A percentile compares a stretch with the other conserved stretches of the same genome.
Evolutionary conservation across 2,329 filamentous ascomycete genomes (phyloP).

Genomic region (Colletotrichum filicis): DNA sequence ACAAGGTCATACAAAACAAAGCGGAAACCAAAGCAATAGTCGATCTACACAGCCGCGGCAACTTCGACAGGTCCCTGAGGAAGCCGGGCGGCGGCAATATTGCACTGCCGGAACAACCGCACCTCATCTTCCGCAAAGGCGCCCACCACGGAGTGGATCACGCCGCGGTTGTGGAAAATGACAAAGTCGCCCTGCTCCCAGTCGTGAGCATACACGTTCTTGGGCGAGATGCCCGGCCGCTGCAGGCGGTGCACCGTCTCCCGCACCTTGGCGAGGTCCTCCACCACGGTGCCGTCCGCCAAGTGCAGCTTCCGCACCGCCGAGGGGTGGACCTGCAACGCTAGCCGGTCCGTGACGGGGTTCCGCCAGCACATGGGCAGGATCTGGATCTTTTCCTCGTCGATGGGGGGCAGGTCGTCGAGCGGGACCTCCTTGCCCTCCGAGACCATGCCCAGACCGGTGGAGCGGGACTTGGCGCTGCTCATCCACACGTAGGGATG

Average conservation of each 20-base stretch:
- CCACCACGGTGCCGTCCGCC: constrained; percentile 73
- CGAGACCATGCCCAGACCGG: constrained; percentile 77
- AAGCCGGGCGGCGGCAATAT: constrained; percentile 73
- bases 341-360: constrained; percentile 74
- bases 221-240: constrained; percentile 76
- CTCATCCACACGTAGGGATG: constrained; percentile 89
- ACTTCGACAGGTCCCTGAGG: constrained; percentile 58
- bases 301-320: constrained; percentile 77
- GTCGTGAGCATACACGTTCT: constrained; percentile 77
- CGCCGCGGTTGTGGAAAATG: constrained; percentile 81
- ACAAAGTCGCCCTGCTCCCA: constrained; percentile 83
- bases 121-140: constrained; percentile 80
- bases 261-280: constrained; percentile 73
- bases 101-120: constrained; percentile 81
- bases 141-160: constrained; percentile 80
- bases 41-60: constrained; percentile 10
- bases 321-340: constrained; percentile 79
- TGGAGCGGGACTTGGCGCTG: constrained; percentile 70
- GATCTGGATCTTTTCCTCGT: constrained; percentile 74
- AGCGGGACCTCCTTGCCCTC: constrained; percentile 71
- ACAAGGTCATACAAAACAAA: background rate
- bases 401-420: constrained; percentile 71
- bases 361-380: constrained; percentile 84
- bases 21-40: background rate
- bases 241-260: constrained; percentile 77